Base-by-base conservation (phyloP, 768 basidiomycete species). In the Myochromella boudieri region DNA sequence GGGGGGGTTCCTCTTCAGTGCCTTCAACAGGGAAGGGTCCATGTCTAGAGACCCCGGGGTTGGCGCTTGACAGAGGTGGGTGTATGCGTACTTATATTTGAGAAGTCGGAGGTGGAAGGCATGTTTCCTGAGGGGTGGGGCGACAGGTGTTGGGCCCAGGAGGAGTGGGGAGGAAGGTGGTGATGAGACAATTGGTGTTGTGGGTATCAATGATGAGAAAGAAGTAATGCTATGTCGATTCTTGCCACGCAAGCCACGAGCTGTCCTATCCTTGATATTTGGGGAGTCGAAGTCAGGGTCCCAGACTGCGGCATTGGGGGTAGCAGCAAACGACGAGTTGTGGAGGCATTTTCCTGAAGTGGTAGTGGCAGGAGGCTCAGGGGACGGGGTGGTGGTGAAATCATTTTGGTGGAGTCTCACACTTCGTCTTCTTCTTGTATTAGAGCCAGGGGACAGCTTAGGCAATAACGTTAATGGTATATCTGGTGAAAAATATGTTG, bases 221-320 rank as follows among this genome's bases (percentile, higher is more conserved):
- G 17, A 12, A n/a, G 44, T 18, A 11, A 51, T 10, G 15, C 52
- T 31, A 18, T 48, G 47, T n/a, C 52, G 47, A 12, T 53, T 53
- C 39, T 49, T 44, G 18, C 48, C 52, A 6, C 52, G 46, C 12
- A 46, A 14, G 5, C 44, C 44, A 14, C 52, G 52, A 9, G 52
- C 48, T 1, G 52, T 48, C 12, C 18, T 3, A 12, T 27, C 26
- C 12, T 3, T 24, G 28, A 21, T 42, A 29, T 18, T 6, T 6
- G 10, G 12, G 27, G 28, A 8, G 4, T 31, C 11, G 18, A 12
- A 6, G 25, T 10, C 25, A 9, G 43, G 5, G 44, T n/a, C n/a
- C n/a, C n/a, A n/a, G n/a, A n/a, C n/a, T n/a, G n/a, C n/a, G n/a
- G n/a, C n/a, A n/a, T n/a, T n/a, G n/a, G n/a, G n/a, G n/a, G n/a